Base-by-base conservation (phyloP, 2,329 filamentous ascomycete species). In the Aspergillus sp. region DNA sequence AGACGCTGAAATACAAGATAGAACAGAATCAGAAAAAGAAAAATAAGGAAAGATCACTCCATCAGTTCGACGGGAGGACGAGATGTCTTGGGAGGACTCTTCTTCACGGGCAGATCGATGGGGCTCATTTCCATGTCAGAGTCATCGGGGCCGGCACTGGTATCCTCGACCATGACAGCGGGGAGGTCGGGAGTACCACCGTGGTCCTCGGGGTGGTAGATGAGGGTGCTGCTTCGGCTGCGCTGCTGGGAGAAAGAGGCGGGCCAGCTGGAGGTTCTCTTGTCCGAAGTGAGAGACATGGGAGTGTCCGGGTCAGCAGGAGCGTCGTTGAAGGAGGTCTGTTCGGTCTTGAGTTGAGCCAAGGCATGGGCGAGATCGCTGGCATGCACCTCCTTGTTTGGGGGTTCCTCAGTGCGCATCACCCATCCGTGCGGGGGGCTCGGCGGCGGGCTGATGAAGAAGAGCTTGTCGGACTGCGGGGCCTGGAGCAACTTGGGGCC, bases 401-500 rank as follows among this genome's bases (percentile, higher is more conserved):
- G 81, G 8, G 81, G 77, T 27, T 79, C 81, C 58, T 85, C 81
- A 44, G 77, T 73, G 47, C 74, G 73, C 68, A 80, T 73, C 60
- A 80, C 77, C 81, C 81, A 85, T 38, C 81, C 81, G 60, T 81
- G 77, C 2, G 81, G 81, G 37, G 81, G 81, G 46, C 71, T 76
- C 0, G 81, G 81, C 9, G 81, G 81, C 40, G 81, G 81, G 36
- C 71, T 76, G 64, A 85, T 84, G 64, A 85, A 84, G 72, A 84
- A 83, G 36, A 83, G 67, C 58, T 82, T 82, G 46, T 79, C 73
- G 40, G 72, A 68, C 44, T 82, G 75, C 2, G 81, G 81, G 5
- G 74, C 72, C 45, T 77, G 67, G 7, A 81, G 69, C 44, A 78
- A 72, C 40, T 73, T 71, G 37, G 59, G 65, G 28, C 64, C 63